A percentile compares a stretch with the other conserved stretches of the same genome.
These are phyloP conservation scores for Nothophoma quercina DNA, from an alignment of 2,329 filamentous ascomycete genomes.

Conservation along the genomic window DNA sequence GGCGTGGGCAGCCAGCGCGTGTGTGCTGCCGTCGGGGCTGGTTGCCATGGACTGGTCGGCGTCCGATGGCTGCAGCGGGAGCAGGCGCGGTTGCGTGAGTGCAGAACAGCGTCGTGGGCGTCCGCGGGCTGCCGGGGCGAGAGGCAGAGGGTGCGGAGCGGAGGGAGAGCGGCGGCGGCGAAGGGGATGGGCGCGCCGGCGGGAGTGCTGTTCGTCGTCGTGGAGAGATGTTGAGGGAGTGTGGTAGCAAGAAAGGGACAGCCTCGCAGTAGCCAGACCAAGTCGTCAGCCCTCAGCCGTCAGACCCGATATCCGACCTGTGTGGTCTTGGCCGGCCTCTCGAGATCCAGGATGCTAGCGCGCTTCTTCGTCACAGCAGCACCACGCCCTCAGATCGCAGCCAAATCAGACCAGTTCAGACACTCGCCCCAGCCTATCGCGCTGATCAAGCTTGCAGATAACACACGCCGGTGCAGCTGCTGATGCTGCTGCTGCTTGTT, in stretches of 20 bases:
- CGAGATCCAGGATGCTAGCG: slow-evolving; percentile 10
- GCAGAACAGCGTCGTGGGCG: not conserved
- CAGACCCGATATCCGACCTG: no score
- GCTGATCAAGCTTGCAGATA: slow-evolving; percentile 1
- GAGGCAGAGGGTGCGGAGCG: slow-evolving; percentile 10
- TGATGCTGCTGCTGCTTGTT: not conserved
- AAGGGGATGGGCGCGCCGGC: not conserved
- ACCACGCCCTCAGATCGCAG: slow-evolving; percentile 1
- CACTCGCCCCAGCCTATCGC: not conserved
- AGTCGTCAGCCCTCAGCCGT: slow-evolving; percentile 16
- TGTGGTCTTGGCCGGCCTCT: slow-evolving; percentile 11
- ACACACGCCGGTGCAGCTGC: not conserved
- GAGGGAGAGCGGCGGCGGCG: slow-evolving; percentile 3
- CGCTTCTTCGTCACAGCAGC: slow-evolving; percentile 12
- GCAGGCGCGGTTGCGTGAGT: not conserved
- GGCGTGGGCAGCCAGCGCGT: slow-evolving; percentile 38
- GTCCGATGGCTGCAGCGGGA: no score
- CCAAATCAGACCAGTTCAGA: no score
- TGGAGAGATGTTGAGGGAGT: not conserved
- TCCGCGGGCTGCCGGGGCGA: not conserved
- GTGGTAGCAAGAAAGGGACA: slow-evolving; percentile 2
- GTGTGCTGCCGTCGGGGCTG: no score
- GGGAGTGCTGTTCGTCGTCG: not conserved
- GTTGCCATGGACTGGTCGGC: no score
- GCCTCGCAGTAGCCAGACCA: slow-evolving; percentile 8